Percentiles rank a stretch among this genome's conserved stretches.
Conservation (phyloP, 257 asterid genomes). For the Ehretia macrophylla region DNA sequence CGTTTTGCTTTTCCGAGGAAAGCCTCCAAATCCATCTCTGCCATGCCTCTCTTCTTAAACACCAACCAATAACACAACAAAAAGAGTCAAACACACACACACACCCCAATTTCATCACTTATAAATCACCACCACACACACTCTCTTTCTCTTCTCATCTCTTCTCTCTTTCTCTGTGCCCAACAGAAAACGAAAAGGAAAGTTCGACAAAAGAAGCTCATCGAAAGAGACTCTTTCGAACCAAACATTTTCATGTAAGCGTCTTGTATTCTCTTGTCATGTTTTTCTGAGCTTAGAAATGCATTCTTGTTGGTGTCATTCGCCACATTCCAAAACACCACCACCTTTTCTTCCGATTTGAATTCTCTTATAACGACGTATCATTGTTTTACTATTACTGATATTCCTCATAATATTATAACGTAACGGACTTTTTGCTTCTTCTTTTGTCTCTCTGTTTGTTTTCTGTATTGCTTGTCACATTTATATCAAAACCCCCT, state of each 20-base stretch:
- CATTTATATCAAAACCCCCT: too few species aligned
- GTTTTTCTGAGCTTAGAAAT: constrained; percentile 1
- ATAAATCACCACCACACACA: neutral
- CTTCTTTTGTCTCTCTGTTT: constrained; percentile 1
- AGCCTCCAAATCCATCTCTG: constrained; percentile 10
- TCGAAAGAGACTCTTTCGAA: neutral
- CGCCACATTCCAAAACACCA: constrained; percentile 19
- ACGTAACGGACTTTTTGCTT: neutral
- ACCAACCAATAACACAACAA: constrained; percentile 13
- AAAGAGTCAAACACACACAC: neutral
- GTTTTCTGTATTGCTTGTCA: neutral
- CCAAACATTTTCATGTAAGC: constrained; percentile 43
- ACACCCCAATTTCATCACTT: constrained; percentile 1
- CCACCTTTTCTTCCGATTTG: neutral
- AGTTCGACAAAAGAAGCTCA: constrained; percentile 9
- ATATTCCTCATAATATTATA: too few species aligned
- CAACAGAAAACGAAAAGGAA: constrained; percentile 12
- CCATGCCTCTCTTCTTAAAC: constrained; percentile 7
- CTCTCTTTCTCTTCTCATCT: constrained; percentile 8
- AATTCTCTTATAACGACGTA: too few species aligned
- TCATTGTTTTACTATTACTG: too few species aligned
- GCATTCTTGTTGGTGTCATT: constrained; percentile 14
- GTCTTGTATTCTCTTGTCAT: constrained; percentile 5
- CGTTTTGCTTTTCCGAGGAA: constrained; percentile 38
- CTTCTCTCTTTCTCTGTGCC: neutral